A percentile compares a stretch with the other conserved stretches of the same genome.
phyloP scores from a whole-genome alignment of 2,329 filamentous ascomycete genomes.

The Ascochyta rabiei region DNA sequence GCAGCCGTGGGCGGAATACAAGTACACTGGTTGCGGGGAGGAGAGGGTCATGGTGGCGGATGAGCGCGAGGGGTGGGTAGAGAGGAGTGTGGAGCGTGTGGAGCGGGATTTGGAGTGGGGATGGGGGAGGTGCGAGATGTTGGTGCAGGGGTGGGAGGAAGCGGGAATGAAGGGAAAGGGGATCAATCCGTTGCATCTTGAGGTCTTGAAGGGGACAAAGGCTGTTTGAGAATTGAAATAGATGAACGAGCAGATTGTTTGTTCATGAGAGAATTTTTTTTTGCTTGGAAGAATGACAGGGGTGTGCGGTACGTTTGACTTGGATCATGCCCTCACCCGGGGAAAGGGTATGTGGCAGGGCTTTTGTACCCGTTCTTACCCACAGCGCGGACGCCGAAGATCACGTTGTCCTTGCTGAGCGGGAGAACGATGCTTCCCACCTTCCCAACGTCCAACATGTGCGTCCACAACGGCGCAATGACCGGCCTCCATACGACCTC shows the following conservation, averaged over 20 bases:
- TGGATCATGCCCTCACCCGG: conserved; percentile 23
- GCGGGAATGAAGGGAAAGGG: conserved; percentile 9
- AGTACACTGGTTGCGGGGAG: conserved; percentile 12
- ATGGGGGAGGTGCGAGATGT: conserved; percentile 19
- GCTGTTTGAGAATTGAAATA: not conserved
- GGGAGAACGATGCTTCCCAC: conserved; percentile 54
- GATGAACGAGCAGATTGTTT: no score
- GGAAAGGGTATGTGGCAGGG: conserved; percentile 55
- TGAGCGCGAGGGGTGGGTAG: conserved; percentile 30
- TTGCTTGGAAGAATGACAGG: no score
- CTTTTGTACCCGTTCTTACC: conserved; percentile 59
- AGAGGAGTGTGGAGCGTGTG: conserved; percentile 20
- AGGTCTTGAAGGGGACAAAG: conserved; percentile 15
- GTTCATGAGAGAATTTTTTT: no score
- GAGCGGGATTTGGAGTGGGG: conserved; percentile 19
- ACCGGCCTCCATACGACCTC: conserved; percentile 64
- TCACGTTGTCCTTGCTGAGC: conserved; percentile 63
- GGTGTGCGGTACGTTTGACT: no score
- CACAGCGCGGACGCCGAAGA: conserved; percentile 62
- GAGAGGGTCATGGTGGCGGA: conserved; percentile 30
- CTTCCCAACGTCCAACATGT: conserved; percentile 57
- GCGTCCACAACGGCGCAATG: conserved; percentile 58
- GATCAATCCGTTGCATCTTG: conserved; percentile 20
- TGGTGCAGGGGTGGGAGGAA: conserved; percentile 21
- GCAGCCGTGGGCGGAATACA: conserved; percentile 26